These are phyloP conservation scores for Rhizopogon rudus DNA, from an alignment of 768 basidiomycete genomes.

Conservation along the genomic window DNA sequence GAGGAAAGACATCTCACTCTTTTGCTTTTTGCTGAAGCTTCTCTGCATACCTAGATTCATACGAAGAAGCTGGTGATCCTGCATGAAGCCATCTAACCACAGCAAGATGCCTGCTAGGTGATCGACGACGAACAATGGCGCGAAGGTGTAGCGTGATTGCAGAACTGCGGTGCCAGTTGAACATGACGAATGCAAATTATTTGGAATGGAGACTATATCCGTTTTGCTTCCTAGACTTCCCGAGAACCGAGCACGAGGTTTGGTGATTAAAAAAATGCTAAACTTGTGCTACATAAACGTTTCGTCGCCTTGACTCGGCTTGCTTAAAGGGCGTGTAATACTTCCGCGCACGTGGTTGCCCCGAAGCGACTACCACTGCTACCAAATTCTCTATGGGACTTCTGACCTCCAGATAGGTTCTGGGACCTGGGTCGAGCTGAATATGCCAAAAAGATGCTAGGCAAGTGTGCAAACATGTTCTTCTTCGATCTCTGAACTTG, in stretches of 20 bases:
- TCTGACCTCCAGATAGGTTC: too few relatives aligned
- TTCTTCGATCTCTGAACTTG: not conserved
- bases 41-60: conserved; percentile 58
- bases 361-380: too few relatives aligned
- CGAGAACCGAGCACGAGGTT: too few relatives aligned
- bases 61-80: conserved; percentile 6
- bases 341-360: too few relatives aligned
- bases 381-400: too few relatives aligned
- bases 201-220: not conserved
- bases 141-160: not conserved
- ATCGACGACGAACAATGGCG: not conserved
- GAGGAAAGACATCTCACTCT: conserved; percentile 44
- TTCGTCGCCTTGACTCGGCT: too few relatives aligned
- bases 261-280: too few relatives aligned
- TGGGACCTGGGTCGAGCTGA: too few relatives aligned
- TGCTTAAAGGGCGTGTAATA: too few relatives aligned
- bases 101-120: not conserved
- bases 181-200: not conserved
- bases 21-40: conserved; percentile 60
- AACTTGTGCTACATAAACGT: too few relatives aligned
- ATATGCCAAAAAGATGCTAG: not conserved
- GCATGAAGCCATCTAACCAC: conserved; percentile 13
- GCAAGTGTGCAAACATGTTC: not conserved
- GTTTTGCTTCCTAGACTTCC: too few relatives aligned
- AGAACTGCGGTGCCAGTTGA: not conserved